Percentiles rank a stretch among this genome's conserved stretches.
phyloP scores from a whole-genome alignment of 768 basidiomycete genomes.

The Suillus paluster region DNA sequence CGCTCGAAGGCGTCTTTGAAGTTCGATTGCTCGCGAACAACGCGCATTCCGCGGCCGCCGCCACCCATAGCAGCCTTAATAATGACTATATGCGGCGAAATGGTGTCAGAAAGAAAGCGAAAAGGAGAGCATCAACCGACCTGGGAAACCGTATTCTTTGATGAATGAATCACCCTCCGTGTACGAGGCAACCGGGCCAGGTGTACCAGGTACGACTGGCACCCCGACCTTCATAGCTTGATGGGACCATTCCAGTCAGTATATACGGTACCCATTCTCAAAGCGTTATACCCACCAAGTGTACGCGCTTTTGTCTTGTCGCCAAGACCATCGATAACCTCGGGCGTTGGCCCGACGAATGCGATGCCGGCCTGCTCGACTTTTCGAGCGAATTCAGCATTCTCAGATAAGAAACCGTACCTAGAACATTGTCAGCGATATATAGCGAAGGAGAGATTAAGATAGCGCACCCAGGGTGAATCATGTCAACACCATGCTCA shows the following conservation, averaged over 20 bases:
- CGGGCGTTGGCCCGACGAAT: slow-evolving; percentile 94
- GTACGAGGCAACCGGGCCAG: slow-evolving; percentile 86
- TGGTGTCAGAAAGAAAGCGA: slow-evolving; percentile 9
- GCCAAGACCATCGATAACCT: slow-evolving; percentile 96
- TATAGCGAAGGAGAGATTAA: slow-evolving; percentile 7
- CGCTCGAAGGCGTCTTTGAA: slow-evolving; percentile 90
- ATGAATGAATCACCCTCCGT: slow-evolving; percentile 86
- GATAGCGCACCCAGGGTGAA: slow-evolving; percentile 85
- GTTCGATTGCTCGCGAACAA: slow-evolving; percentile 91
- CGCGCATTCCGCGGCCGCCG: slow-evolving; percentile 98
- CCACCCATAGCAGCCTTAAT: slow-evolving; percentile 99
- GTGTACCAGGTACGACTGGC: slow-evolving; percentile 97
- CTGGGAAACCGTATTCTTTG: slow-evolving; percentile 94
- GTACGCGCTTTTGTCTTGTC: slow-evolving; percentile 98
- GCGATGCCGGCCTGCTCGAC: slow-evolving; percentile 97
- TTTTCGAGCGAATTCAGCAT: slow-evolving; percentile 95
- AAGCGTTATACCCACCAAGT: slow-evolving; percentile 56
- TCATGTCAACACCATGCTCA: slow-evolving; percentile 99
- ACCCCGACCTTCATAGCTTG: slow-evolving; percentile 89
- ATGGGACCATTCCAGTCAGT: slow-evolving; percentile 11
- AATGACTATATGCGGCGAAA: slow-evolving; percentile 63
- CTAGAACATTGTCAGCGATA: slow-evolving; percentile 43
- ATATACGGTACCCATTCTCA: slow-evolving; percentile 5
- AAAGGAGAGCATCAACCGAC: slow-evolving; percentile 40
- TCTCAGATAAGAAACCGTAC: slow-evolving; percentile 98